phyloP scores from a whole-genome alignment of 208 protist species.

The Naegleria fowleri region DNA sequence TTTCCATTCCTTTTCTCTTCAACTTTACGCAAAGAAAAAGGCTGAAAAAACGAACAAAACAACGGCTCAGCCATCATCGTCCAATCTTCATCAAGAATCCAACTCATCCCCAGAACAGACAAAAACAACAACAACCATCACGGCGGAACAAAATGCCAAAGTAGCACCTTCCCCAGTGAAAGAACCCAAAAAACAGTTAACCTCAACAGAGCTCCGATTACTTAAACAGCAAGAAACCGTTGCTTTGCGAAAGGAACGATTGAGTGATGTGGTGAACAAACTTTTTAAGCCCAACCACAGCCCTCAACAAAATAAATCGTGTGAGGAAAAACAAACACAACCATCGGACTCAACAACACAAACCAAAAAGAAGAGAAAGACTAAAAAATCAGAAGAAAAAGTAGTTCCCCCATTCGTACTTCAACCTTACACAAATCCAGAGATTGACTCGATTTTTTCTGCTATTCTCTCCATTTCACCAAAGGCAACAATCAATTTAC shows the following conservation, averaged over 20 bases:
- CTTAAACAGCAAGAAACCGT: neutral
- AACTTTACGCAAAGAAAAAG: neutral
- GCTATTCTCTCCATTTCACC: neutral
- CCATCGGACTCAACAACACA: neutral
- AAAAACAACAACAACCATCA: neutral
- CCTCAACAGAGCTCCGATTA: neutral
- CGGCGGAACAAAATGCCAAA: too few species aligned
- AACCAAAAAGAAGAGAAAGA: neutral
- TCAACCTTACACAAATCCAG: neutral
- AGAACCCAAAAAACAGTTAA: neutral
- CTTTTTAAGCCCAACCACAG: neutral
- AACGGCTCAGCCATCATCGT: neutral
- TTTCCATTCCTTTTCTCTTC: neutral
- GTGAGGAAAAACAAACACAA: too few species aligned
- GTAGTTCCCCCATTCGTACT: neutral
- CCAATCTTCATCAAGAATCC: neutral
- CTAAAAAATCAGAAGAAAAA: neutral
- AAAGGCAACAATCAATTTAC: neutral
- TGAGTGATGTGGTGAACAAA: neutral
- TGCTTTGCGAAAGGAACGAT: neutral
- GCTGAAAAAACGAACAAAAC: neutral
- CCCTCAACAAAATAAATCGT: too few species aligned
- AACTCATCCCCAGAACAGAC: neutral
- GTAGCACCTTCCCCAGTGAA: too few species aligned
- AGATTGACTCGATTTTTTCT: neutral